Base-by-base conservation (phyloP, 2,329 filamentous ascomycete species). In the Sodiomyces alkalinus region DNA sequence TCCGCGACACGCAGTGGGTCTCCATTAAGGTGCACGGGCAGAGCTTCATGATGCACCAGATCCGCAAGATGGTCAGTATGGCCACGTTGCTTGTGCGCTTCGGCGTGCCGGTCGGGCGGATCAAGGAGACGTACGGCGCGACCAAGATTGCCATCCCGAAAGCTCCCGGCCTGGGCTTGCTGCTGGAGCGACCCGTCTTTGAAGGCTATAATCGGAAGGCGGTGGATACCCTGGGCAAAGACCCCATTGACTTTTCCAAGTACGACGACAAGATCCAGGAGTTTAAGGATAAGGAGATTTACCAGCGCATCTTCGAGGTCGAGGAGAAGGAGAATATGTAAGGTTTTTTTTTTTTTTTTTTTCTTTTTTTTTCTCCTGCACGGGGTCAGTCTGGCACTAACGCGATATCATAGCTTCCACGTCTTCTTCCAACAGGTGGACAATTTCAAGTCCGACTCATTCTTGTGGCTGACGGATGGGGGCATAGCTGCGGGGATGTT, bases 41-140 rank as follows among this genome's bases (percentile, higher is more conserved):
- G 55, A 87, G 79, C 46, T 98, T 98, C 65, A 98, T 98, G 90
- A 98, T 98, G 90, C 90, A 98, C 54, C 90, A 98, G 58, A 98
- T 98, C 53, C 78, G 90, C 45, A 98, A 96, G 57, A 96, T 98
- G 90, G 82, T 98, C 11, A 83, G 81, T 32, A 85, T 98, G 78
- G 82, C 74, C 7, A 74, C 82, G 19, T 63, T 98, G 34, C 62
- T 87, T 5, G 78, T 92, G 6, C 76, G 90, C 20, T 92, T 80
- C 49, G 90, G 83, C 28, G 76, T 76, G n/a, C 64, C 80, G 4
- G 61, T 74, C 4, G 58, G 68, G 8, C 70, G 80, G 17, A 80
- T 98, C 40, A 50, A 57, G 1, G 68, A 92, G 35, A 81, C 74
- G 34, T 92, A 92, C 50, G 70, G 68, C 2, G 49, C 63, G 5